These are phyloP conservation scores for Plasmopara muralis DNA, from an alignment of 352 stramenopile genomes.

Conservation along the genomic window DNA sequence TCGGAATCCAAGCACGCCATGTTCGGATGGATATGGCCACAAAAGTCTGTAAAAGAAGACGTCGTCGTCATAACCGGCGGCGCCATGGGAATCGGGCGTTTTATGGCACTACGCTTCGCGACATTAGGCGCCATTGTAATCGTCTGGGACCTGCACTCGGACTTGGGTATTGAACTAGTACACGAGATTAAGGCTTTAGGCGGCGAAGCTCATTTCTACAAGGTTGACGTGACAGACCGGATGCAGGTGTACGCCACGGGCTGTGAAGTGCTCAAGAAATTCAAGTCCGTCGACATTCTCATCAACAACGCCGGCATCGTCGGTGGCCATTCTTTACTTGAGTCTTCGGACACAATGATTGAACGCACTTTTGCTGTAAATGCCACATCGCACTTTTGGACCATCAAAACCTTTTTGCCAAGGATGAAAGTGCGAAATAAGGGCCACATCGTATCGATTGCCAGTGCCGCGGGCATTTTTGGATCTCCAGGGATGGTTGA, in stretches of 20 bases:
- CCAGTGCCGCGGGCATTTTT: conserved; percentile 41
- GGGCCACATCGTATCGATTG: conserved; percentile 44
- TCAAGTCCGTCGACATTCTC: conserved; percentile 34
- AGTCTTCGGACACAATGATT: conserved; percentile 36
- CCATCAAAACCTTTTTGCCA: conserved; percentile 41
- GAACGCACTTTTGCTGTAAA: conserved; percentile 46
- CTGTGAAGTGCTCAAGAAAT: conserved; percentile 18
- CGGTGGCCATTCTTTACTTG: conserved; percentile 30
- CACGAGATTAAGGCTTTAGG: conserved; percentile 27
- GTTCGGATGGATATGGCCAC: conserved; percentile 33
- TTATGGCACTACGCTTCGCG: conserved; percentile 37
- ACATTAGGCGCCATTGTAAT: conserved; percentile 26
- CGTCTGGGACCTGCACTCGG: conserved; percentile 34
- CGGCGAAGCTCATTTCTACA: conserved; percentile 25
- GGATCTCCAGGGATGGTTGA: conserved; percentile 42
- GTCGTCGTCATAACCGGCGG: conserved; percentile 51
- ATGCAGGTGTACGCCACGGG: conserved; percentile 24
- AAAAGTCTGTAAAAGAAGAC: conserved; percentile 42
- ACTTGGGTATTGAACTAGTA: conserved; percentile 23
- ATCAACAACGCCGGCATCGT: conserved; percentile 55
- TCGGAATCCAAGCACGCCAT: conserved; percentile 4
- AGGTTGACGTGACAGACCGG: conserved; percentile 32
- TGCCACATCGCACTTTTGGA: conserved; percentile 44
- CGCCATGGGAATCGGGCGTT: conserved; percentile 43
- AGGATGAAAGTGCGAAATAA: conserved; percentile 33